Base-by-base conservation (phyloP, 768 basidiomycete genomes). In the Lactifluus volemus region DNA sequence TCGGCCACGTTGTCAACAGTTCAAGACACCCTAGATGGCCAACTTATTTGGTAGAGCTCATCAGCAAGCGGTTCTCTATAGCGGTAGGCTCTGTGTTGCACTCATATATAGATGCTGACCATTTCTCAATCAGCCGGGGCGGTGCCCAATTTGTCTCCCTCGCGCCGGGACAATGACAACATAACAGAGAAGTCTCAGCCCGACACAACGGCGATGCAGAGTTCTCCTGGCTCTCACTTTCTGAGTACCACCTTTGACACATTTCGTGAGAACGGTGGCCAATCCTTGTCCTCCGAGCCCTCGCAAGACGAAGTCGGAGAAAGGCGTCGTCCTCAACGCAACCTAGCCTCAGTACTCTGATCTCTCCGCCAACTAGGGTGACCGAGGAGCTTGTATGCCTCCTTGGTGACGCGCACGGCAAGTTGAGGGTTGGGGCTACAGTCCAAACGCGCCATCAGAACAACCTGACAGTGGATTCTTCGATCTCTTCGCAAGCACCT, bases 351-450 rank as follows among this genome's bases (percentile, higher is more conserved):
- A 74, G 85, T 50, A 81, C 75, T 66, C 71, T 77, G 48, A 77
- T 79, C n/a, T 77, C 74, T 15, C 73, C 79, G 4, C 76, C 81
- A 32, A 73, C 74, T 34, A 73, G 78, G 65, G 83, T 77, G 53
- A 76, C 80, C 7, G 78, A 78, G 17, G 84, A 88, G 67, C 76
- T 88, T 51, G 81, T 80, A 59, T 70, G 78, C 36, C 77, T 89
- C 53, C 77, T 89, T 7, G 88, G 89, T 12, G 81, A 85, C 67
- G 74, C 81, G 0, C 73, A 77, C 58, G 77, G 84, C 29, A 78
- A 80, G 45, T 71, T 88, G 42, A 83, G 80, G 69, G 69, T 78
- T 34, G 80, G 82, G 11, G 78, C 84, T 17, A 73, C 75, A 5
- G 66, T 85, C 36, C 64, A 77, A 29, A 77, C 74, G 3, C 67